Evolutionary conservation across 257 asterid species (phyloP).

Genomic region (Solanum corneliomulleri): DNA sequence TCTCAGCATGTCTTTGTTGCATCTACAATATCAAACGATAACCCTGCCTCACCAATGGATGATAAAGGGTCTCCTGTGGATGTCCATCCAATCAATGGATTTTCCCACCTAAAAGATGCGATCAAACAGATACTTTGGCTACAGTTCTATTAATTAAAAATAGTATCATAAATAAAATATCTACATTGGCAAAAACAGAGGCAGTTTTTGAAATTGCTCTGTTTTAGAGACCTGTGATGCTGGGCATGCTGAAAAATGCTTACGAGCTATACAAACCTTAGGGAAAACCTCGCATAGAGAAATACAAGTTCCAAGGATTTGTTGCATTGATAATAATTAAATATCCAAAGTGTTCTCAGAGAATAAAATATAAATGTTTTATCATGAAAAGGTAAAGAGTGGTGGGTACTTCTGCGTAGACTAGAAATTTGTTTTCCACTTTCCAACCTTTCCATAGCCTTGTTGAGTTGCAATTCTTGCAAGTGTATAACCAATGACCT

Average conservation of each 20-base stretch:
- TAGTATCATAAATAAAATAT: not conserved
- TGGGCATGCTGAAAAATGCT: not conserved
- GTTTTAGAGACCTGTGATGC: not conserved
- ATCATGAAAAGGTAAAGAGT: not conserved
- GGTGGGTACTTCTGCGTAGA: not conserved
- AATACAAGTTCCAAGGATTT: not conserved
- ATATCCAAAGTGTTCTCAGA: not conserved
- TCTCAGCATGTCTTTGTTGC: not conserved
- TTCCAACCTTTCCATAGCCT: not conserved
- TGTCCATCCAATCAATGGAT: not conserved
- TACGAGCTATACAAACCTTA: not conserved
- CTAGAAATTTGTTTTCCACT: not conserved
- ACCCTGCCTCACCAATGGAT: not conserved
- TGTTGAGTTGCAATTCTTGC: not conserved
- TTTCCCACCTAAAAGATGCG: not conserved
- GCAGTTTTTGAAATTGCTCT: not conserved
- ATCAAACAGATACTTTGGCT: not conserved
- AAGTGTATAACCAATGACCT: not conserved
- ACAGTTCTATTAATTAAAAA: not conserved
- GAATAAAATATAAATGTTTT: not conserved
- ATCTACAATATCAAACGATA: not conserved
- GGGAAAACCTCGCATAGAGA: not conserved
- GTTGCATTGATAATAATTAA: not conserved
- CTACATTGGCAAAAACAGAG: not conserved
- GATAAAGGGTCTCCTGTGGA: not conserved